Conservation (phyloP, 805 yeast species). For the Lipomyces chichibuensis region DNA sequence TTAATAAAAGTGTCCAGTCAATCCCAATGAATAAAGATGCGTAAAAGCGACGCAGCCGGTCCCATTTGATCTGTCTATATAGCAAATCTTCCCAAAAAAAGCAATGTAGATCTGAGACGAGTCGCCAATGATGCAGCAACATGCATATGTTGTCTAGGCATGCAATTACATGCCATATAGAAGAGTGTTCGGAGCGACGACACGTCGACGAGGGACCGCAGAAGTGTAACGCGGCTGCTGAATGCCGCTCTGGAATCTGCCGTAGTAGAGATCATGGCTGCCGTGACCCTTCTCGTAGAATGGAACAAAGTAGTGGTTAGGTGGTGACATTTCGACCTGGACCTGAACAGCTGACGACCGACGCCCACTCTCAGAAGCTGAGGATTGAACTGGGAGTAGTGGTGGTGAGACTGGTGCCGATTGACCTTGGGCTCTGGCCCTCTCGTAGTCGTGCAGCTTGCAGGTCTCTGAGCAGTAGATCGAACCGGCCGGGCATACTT, state of each 20-base stretch:
- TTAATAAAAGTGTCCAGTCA: not conserved
- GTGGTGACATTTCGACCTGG: conserved; percentile 17
- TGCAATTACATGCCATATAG: not conserved
- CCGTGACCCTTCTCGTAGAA: conserved; percentile 14
- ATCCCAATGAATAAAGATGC: not conserved
- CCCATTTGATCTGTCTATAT: not conserved
- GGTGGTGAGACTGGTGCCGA: conserved; percentile 28
- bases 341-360: conserved; percentile 31
- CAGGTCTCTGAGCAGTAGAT: conserved; percentile 56
- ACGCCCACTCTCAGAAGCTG: conserved; percentile 20
- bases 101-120: not conserved
- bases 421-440: conserved; percentile 12
- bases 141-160: not conserved
- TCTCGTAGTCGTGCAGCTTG: conserved; percentile 41
- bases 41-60: not conserved
- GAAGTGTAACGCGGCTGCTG: not conserved
- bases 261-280: conserved; percentile 3
- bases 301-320: conserved; percentile 18
- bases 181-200: not conserved
- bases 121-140: not conserved
- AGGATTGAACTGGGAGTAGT: conserved; percentile 16
- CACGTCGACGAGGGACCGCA: not conserved
- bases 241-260: not conserved
- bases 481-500: conserved; percentile 49
- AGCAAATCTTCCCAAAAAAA: not conserved